These are phyloP conservation scores for Aspergillus sp. DNA, from an alignment of 2,329 filamentous ascomycete genomes.

Conservation along the genomic window DNA sequence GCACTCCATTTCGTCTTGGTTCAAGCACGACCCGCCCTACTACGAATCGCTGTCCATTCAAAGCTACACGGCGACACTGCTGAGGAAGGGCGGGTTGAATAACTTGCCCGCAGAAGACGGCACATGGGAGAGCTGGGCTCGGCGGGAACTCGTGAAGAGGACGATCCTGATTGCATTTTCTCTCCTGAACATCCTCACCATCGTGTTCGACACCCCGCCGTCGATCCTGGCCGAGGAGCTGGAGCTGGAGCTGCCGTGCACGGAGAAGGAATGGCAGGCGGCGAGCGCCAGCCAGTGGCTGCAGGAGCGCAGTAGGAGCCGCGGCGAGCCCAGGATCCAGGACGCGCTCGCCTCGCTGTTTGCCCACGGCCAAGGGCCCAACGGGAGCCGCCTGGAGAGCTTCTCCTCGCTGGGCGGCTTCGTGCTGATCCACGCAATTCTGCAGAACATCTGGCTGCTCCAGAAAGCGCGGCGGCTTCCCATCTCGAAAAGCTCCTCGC, in stretches of 20 bases:
- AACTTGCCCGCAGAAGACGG: constrained; percentile 19
- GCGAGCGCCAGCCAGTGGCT: constrained; percentile 15
- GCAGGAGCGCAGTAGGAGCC: constrained; percentile 13
- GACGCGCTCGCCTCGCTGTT: constrained; percentile 20
- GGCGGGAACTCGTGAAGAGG: constrained; percentile 20
- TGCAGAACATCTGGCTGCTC: constrained; percentile 26
- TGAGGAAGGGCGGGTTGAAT: constrained; percentile 21
- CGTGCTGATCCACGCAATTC: constrained; percentile 23
- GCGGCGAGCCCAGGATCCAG: constrained; percentile 19
- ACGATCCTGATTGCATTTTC: constrained; percentile 25
- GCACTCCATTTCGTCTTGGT: constrained; percentile 22
- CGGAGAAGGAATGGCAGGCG: constrained; percentile 25
- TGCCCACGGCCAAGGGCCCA: constrained; percentile 7
- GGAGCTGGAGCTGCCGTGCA: constrained; percentile 22
- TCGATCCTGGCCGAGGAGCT: constrained; percentile 24
- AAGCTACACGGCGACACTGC: constrained; percentile 20
- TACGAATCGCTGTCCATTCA: constrained; percentile 20
- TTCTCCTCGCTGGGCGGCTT: constrained; percentile 26
- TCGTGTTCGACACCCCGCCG: constrained; percentile 25
- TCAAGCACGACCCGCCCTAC: constrained; percentile 21
- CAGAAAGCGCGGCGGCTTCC: constrained; percentile 23
- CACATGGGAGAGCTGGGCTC: constrained; percentile 25
- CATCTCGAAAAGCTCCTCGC: constrained; percentile 11
- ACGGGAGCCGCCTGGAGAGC: constrained; percentile 11
- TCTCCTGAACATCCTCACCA: constrained; percentile 28